Base-by-base conservation (phyloP, 108 stramenopile genomes). In the Stephanodiscus triporus region DNA sequence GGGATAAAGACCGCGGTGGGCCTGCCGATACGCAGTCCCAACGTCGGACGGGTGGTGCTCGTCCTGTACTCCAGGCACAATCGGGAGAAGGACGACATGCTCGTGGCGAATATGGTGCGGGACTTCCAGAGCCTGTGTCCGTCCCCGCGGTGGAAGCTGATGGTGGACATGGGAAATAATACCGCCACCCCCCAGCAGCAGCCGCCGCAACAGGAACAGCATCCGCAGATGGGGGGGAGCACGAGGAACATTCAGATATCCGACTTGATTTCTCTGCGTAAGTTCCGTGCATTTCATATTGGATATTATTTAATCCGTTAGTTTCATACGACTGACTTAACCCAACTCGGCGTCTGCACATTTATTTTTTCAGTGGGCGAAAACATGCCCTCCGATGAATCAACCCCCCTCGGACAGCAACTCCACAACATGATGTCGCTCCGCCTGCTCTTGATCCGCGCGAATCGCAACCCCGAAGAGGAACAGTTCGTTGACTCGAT, bases 111-210 rank as follows among this genome's bases (percentile, higher is more conserved):
- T 22, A 63, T 95, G 2, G 68, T 82, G 11, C 88, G 90, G 23
- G 92, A 93, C 66, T 79, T 95, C 42, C 88, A 88, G 16, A 77
- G 89, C 87, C 80, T 95, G 6, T 81, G 85, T 75, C 94, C 94
- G 6, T 80, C 85, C 34, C 94, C 94, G 0, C 88, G 89, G 45
- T 95, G 94, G 94, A 95, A 93, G 73, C 83, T 95, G 10, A 89
- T 95, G 34, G 89, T 95, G 32, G 94, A 95, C 57, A 66, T 95
- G 80, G 72, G 50, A 16, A 20, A 23, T 23, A 13, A 19, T 24
- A 26, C 16, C 22, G 70, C 20, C 16, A 36, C 40, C 8, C 17
- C 38, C 9, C 57, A 61, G 36, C 60, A 4, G 32, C 36, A 32
- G n/a, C n/a, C n/a, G 17, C 20, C 60, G 37, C 37, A 61, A 22